Evolutionary conservation across 306 rosid genomes (phyloP).

Genomic region (Cucurbita moschata): DNA sequence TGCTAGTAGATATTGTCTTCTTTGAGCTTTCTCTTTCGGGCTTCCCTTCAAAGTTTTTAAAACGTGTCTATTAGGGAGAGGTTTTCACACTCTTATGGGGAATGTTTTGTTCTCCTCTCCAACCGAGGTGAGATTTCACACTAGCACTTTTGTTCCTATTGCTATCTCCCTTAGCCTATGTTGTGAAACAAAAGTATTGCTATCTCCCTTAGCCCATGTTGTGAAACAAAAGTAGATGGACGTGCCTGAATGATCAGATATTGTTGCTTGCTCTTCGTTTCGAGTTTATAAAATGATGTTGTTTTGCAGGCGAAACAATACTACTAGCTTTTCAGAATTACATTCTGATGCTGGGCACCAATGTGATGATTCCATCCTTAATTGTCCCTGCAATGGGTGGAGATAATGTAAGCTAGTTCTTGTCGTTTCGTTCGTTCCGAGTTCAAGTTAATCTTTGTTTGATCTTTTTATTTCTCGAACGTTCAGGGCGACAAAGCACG

Average conservation of each 20-base stretch:
- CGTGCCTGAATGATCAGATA: not conserved
- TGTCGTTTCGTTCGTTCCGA: not conserved
- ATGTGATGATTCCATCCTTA: conserved; percentile 79
- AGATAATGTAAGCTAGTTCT: conserved; percentile 44
- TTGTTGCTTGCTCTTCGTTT: not conserved
- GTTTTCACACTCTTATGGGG: no score
- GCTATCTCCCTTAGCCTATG: not conserved
- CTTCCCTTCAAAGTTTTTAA: no score
- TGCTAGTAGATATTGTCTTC: no score
- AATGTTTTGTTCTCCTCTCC: no score
- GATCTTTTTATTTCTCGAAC: not conserved
- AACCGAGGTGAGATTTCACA: no score
- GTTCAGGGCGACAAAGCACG: conserved; percentile 82
- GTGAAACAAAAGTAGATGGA: not conserved
- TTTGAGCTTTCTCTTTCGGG: no score
- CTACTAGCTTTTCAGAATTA: conserved; percentile 86
- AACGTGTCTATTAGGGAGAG: no score
- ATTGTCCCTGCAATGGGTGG: conserved; percentile 95
- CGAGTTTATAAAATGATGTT: conserved; percentile 4
- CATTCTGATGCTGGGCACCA: conserved; percentile 88
- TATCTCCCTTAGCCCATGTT: no score
- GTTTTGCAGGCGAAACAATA: conserved; percentile 73
- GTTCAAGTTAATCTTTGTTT: not conserved
- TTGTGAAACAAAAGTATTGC: not conserved
- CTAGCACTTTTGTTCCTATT: not conserved